These are phyloP conservation scores for Juglanconis juglandina DNA, from an alignment of 2,329 filamentous ascomycete species.

Conservation along the genomic window DNA sequence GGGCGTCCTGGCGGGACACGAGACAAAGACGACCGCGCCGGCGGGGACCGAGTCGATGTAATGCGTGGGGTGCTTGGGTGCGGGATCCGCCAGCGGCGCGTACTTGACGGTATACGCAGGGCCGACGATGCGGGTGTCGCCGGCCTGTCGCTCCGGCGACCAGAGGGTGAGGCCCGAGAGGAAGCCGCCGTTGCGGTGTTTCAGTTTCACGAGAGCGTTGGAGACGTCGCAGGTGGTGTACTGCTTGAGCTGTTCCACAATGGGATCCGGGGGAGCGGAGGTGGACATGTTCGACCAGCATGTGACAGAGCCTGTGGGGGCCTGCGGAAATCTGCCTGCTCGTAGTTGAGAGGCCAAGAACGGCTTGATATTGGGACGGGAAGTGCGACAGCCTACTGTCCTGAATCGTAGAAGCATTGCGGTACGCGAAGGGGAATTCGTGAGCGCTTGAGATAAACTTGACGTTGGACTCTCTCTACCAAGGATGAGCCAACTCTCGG, in stretches of 20 bases:
- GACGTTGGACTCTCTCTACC: too few species aligned
- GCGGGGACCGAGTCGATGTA: constrained; percentile 50
- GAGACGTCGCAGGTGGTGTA: constrained; percentile 47
- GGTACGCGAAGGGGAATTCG: too few species aligned
- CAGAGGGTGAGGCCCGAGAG: constrained; percentile 52
- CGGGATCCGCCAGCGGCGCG: constrained; percentile 42
- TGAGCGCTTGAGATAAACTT: too few species aligned
- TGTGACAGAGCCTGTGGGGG: not conserved
- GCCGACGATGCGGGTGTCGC: constrained; percentile 50
- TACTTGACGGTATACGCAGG: constrained; percentile 55
- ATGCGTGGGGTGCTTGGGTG: constrained; percentile 41
- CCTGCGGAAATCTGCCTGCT: not conserved
- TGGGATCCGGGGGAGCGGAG: constrained; percentile 22
- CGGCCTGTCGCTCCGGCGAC: constrained; percentile 49
- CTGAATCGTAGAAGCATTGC: too few species aligned
- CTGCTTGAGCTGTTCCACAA: constrained; percentile 29
- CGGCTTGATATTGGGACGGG: not conserved
- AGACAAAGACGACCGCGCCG: constrained; percentile 49
- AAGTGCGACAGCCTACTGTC: not conserved
- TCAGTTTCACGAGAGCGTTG: constrained; percentile 50
- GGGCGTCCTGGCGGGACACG: constrained; percentile 40
- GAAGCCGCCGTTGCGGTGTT: constrained; percentile 48
- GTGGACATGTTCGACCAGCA: not conserved
- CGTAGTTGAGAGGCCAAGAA: not conserved
- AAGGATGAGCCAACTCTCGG: too few species aligned